These are phyloP conservation scores for Penicillium aurantiogriseum DNA, from an alignment of 2,329 filamentous ascomycete genomes.

Conservation along the genomic window DNA sequence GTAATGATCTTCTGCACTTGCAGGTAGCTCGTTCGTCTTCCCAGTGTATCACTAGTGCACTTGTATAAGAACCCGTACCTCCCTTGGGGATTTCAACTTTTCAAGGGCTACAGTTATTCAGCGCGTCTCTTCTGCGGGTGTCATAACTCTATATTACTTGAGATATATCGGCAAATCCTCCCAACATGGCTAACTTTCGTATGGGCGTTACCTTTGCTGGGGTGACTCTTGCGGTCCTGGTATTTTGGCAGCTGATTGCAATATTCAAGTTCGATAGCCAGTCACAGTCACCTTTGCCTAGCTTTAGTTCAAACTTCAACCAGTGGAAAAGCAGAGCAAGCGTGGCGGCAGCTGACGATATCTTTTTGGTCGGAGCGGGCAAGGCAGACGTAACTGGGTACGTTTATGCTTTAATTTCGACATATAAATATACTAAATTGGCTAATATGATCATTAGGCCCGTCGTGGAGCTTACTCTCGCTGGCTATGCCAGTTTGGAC, in stretches of 20 bases:
- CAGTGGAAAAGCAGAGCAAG: constrained; percentile 27
- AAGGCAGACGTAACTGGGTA: constrained; percentile 73
- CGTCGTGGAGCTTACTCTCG: constrained; percentile 85
- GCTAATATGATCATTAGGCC: constrained; percentile 51
- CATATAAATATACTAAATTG: not conserved
- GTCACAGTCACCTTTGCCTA: constrained; percentile 15
- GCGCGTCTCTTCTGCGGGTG: not conserved
- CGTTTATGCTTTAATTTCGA: not conserved
- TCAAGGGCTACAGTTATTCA: not conserved
- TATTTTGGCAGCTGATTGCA: constrained; percentile 34
- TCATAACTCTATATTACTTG: constrained; percentile 7
- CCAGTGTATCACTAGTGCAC: not conserved
- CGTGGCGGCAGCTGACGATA: constrained; percentile 34
- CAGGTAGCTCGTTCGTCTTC: not conserved
- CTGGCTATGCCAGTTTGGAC: constrained; percentile 83
- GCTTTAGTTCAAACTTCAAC: constrained; percentile 18
- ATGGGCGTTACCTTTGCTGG: constrained; percentile 27
- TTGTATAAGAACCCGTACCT: constrained; percentile 7
- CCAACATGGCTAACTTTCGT: constrained; percentile 32
- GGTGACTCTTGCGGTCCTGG: constrained; percentile 27
- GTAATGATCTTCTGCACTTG: constrained; percentile 11
- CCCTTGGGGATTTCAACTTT: constrained; percentile 3
- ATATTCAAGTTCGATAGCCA: constrained; percentile 19
- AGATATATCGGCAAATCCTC: not conserved
- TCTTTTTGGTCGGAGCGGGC: constrained; percentile 66